phyloP scores from a whole-genome alignment of 176 grass and related monocot genomes.

The Musa itinerans region DNA sequence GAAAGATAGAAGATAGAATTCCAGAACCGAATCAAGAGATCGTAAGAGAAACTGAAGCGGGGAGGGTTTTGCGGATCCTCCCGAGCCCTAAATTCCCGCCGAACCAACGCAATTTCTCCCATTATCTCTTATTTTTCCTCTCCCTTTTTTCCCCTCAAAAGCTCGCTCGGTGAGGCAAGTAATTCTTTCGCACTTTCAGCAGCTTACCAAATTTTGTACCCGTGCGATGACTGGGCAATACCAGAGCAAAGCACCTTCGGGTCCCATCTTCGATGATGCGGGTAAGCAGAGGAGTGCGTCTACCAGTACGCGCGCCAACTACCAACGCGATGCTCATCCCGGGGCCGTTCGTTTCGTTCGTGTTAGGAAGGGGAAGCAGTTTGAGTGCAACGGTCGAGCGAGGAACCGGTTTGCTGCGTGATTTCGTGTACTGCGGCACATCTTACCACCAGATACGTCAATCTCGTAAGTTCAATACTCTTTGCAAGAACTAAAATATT shows the following conservation, averaged over 20 bases:
- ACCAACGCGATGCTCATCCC: neutral
- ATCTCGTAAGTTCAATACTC: no score
- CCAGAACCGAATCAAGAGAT: neutral
- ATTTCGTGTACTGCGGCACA: neutral
- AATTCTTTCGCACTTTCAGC: no score
- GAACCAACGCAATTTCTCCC: neutral
- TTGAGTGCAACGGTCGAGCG: neutral
- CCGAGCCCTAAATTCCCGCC: neutral
- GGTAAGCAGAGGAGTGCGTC: neutral
- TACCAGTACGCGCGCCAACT: neutral
- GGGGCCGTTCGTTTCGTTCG: neutral
- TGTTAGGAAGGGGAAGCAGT: neutral
- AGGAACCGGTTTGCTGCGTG: neutral
- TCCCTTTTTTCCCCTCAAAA: neutral
- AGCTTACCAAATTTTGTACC: neutral
- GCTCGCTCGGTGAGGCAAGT: neutral
- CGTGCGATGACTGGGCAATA: neutral
- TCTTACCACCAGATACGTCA: neutral
- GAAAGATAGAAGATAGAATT: neutral
- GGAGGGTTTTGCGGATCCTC: neutral
- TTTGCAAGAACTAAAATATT: no score
- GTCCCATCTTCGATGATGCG: neutral
- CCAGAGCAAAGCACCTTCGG: no score
- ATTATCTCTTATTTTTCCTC: neutral
- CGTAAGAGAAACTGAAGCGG: neutral